Evolutionary conservation across 1,284 basidiomycete species (phyloP).

Genomic region (Irpex sp.): DNA sequence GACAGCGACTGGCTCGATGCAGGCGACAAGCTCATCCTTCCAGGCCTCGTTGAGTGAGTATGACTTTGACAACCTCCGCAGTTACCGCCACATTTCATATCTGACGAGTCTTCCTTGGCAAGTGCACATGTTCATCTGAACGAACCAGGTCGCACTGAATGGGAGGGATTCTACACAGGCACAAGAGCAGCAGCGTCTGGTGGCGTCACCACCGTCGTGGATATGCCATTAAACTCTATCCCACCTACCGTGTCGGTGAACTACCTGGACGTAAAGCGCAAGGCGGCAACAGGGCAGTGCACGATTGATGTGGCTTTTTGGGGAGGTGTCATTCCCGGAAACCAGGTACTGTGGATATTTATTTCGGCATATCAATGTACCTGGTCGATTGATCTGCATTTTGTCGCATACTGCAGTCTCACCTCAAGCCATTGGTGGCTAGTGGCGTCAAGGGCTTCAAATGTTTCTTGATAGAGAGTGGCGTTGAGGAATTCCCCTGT

Average conservation of each 20-base stretch:
- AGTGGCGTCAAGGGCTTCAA: slow-evolving; percentile 92
- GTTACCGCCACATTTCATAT: not conserved
- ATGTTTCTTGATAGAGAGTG: slow-evolving; percentile 91
- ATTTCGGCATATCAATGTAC: not conserved
- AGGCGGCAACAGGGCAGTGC: slow-evolving; percentile 71
- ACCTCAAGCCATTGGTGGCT: slow-evolving; percentile 65
- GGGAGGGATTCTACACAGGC: slow-evolving; percentile 93
- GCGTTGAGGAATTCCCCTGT: slow-evolving; percentile 91
- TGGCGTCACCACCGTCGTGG: slow-evolving; percentile 88
- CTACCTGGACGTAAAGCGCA: slow-evolving; percentile 68
- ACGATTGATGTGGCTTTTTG: slow-evolving; percentile 90
- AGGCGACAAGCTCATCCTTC: slow-evolving; percentile 66
- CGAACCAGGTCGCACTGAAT: slow-evolving; percentile 87
- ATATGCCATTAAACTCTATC: slow-evolving; percentile 96
- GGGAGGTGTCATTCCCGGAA: slow-evolving; percentile 91
- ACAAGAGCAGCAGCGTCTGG: slow-evolving; percentile 86
- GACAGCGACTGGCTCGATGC: slow-evolving; percentile 56
- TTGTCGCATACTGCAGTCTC: slow-evolving; percentile 36
- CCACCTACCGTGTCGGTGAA: slow-evolving; percentile 86
- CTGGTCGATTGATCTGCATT: not conserved
- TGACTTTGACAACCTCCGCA: not conserved
- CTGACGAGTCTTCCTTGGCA: slow-evolving; percentile 1
- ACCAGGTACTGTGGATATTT: slow-evolving; percentile 48
- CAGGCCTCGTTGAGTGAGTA: slow-evolving; percentile 84
- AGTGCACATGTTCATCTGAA: slow-evolving; percentile 93